Evolutionary conservation across 139 green algal genomes (phyloP), one percentile per base, ranked within the genome.

Genomic region (Chlorella sp.): DNA sequence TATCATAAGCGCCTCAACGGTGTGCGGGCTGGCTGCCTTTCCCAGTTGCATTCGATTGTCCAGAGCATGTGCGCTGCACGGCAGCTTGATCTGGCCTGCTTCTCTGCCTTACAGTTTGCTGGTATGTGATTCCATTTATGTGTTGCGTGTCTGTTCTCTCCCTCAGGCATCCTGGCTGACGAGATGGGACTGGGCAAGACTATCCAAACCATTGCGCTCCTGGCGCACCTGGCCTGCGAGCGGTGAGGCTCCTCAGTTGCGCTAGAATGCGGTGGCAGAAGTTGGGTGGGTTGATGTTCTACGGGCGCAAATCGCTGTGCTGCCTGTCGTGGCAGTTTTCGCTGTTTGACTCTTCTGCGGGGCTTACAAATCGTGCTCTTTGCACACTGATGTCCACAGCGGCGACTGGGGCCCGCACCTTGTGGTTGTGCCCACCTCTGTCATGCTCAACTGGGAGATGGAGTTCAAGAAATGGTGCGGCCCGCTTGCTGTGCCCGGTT

Each of bases 391-490:
- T 63, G 36, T 36, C 28, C 34, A 74, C 83, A 90, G 89, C 82
- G 96, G 95, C 39, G 93, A 92, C 30, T 99, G 97, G 95, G 97
- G 97, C 20, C 97, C 97, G n/a, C 97, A 99, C 90, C 89, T 99
- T 60, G 95, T 99, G 23, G 97, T 99, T 30, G 97, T 98, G 83
- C 96, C 96, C 72, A 98, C 95, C 16, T 93, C 82, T 9, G 97
- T 99, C 70, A 99, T 99, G 97, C 93, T 99, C 55, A 99, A 99
- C 91, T 99, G 97, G 97, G 97, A 99, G 92, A 98, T 98, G 93
- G 97, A 99, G 94, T 98, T 99, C 93, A 99, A 99, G 84, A 98
- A 98, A 89, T 99, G 95, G 94, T 83, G 78, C 1, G 76, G 32
- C 12, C 28, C 25, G 51, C 51, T 23, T 20, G 51, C 12, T 60